These are phyloP conservation scores for Eurotiales sp. DNA, from an alignment of 2,329 filamentous ascomycete genomes.

Conservation along the genomic window DNA sequence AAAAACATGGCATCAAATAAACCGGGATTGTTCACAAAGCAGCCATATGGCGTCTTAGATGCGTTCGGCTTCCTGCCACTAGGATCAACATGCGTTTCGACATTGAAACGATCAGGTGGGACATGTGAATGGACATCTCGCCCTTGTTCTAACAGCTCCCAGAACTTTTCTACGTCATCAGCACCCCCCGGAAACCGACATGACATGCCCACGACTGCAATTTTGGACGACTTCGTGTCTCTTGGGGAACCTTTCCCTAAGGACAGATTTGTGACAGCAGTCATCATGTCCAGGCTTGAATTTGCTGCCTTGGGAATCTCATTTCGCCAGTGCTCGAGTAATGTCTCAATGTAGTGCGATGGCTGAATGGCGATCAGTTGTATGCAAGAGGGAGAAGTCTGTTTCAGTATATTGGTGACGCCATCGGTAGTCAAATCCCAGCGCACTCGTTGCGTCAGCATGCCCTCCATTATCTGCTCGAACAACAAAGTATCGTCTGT, in stretches of 20 bases:
- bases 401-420: neutral
- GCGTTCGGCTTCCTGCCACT: conserved; percentile 72
- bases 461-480: neutral
- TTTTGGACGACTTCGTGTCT: conserved; percentile 21
- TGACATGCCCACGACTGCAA: conserved; percentile 79
- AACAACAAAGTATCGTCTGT: neutral
- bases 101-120: conserved; percentile 69
- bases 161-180: conserved; percentile 60
- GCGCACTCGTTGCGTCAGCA: neutral
- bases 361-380: neutral
- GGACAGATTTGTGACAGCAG: neutral
- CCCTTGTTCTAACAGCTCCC: conserved; percentile 67
- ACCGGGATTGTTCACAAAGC: conserved; percentile 57
- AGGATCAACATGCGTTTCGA: conserved; percentile 66
- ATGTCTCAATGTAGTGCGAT: neutral
- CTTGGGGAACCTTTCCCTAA: neutral
- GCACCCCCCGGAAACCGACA: conserved; percentile 69
- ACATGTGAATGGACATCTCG: conserved; percentile 22
- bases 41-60: conserved; percentile 71
- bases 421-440: neutral
- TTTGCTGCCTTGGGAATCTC: neutral
- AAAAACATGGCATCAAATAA: conserved; percentile 7
- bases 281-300: neutral
- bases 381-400: neutral
- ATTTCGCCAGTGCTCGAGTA: neutral